Evolutionary conservation across 2,329 filamentous ascomycete genomes (phyloP), one percentile per base, ranked within the genome.

Genomic region (Pseudogymnoascus sp.): DNA sequence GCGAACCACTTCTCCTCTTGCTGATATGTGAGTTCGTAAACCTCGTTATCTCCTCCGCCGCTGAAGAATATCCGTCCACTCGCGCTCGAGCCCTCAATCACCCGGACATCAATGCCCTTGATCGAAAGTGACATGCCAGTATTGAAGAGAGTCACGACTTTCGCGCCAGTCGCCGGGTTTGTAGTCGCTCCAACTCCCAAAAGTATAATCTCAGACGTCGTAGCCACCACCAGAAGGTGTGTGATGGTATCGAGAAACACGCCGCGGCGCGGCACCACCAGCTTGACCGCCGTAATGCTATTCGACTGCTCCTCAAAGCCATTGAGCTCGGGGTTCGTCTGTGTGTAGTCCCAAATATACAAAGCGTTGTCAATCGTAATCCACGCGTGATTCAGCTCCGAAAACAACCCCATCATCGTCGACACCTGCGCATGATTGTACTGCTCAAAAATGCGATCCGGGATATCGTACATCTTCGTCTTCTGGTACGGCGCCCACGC

Each of bases 1-100:
- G 90, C 89, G 73, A 99, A 99, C 95, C 95, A 99, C 70, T 90
- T 89, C 76, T 99, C 95, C 75, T 98, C 92, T 72, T 96, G 92
- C 76, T 98, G 93, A 74, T 99, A 99, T 69, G 89, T 93, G 62
- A 99, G 84, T 76, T 99, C 95, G 74, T 95, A 91, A 59, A 99
- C 86, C 70, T 98, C 93, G 67, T 91, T 91, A 68, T 93, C 90
- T 60, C 81, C 83, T 60, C 83, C 84, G 38, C 92, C 91, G 43
- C 89, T 88, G 72, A 97, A 96, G 79, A 99, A 99, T 67, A 99
- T 95, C 65, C 95, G 89, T 7, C 96, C 96, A 22, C 86, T 89
- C 19, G 88, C 86, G 2, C 79, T 77, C 0, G 93, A 95, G 14
- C 89, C 91, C 22, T 87, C 87, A 68, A 99, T 92, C 53, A 89